phyloP scores from a whole-genome alignment of 1,284 basidiomycete species.

The Volvariella volvacea region DNA sequence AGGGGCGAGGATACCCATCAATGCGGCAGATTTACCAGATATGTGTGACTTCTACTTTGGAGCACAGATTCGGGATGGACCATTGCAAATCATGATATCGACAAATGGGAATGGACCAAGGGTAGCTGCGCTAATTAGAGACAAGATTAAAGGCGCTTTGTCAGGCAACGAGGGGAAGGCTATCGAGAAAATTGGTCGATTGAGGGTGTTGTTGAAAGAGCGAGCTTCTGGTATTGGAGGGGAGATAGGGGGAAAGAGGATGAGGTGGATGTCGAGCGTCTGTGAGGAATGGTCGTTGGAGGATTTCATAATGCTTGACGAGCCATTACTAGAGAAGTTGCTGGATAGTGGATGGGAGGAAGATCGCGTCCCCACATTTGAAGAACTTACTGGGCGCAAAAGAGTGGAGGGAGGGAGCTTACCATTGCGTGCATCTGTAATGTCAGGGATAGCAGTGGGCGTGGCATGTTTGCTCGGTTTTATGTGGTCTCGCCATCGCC shows the following conservation, averaged over 20 bases:
- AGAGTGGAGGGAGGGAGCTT: not conserved
- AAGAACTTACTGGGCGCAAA: constrained; percentile 32
- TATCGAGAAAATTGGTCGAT: constrained; percentile 73
- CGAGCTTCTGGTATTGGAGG: constrained; percentile 77
- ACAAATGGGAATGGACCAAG: constrained; percentile 94
- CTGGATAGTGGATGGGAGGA: constrained; percentile 70
- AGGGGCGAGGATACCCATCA: constrained; percentile 74
- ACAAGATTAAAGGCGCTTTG: constrained; percentile 62
- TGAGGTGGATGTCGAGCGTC: constrained; percentile 93
- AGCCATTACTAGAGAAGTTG: constrained; percentile 50
- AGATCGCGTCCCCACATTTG: constrained; percentile 38
- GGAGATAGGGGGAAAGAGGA: constrained; percentile 64
- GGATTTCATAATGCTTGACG: constrained; percentile 64
- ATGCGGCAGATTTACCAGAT: constrained; percentile 94
- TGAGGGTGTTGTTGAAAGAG: constrained; percentile 64
- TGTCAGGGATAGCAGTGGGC: not conserved
- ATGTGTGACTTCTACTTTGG: constrained; percentile 99
- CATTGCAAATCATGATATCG: constrained; percentile 93
- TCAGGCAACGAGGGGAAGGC: constrained; percentile 74
- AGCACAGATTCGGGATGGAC: constrained; percentile 85
- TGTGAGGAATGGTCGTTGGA: constrained; percentile 84
- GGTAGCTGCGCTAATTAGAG: constrained; percentile 80
- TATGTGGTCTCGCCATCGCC: too few relatives aligned
- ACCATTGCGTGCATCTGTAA: not conserved
- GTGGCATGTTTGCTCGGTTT: not conserved